Evolutionary conservation across 1,284 basidiomycete species (phyloP), one percentile per base, ranked within the genome.

Genomic region (Somion occarium): DNA sequence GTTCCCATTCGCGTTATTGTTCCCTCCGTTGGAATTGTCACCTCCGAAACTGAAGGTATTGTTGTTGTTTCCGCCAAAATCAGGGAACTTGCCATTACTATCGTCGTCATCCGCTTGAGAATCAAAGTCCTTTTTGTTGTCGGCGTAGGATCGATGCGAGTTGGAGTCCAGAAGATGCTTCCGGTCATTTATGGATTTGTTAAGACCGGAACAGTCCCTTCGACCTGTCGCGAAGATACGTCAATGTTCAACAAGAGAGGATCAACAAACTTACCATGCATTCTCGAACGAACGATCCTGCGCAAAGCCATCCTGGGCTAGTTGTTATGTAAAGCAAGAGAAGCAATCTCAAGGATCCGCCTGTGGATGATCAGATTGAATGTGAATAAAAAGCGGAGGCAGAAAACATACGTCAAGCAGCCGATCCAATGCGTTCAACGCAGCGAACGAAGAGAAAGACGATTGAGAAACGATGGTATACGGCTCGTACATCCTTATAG

Each of bases 361-460:
- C n/a, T n/a, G n/a, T n/a, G n/a, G n/a, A n/a, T n/a, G n/a, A n/a
- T n/a, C n/a, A n/a, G n/a, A n/a, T n/a, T n/a, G n/a, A n/a, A n/a
- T n/a, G 30, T 34, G 15, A 34, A 34, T 15, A 15, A 7, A 7
- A 34, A 34, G 30, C 30, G 15, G 7, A 34, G 30, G 15, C 15
- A 20, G 19, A 12, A 19, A 19, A 50, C 49, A 30, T 30, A 51
- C 50, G 3, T 51, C 50, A 44, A 51, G 44, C 44, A 19, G 44
- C 22, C 30, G 44, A 34, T 9, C n/a, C 20, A 25, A 26, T 38
- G 44, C 44, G 50, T 46, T 51, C 50, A 24, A 51, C 50, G 30
- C 50, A 25, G 41, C 11, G 38, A 41, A 22, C 22, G 37, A 44
- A 44, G 30, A 46, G 50, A 44, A 27, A 27, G 44, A 22, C 34